A percentile compares a stretch with the other conserved stretches of the same genome.
phyloP scores from a whole-genome alignment of 495 filamentous ascomycete genomes.

The Penicillium steckii region DNA sequence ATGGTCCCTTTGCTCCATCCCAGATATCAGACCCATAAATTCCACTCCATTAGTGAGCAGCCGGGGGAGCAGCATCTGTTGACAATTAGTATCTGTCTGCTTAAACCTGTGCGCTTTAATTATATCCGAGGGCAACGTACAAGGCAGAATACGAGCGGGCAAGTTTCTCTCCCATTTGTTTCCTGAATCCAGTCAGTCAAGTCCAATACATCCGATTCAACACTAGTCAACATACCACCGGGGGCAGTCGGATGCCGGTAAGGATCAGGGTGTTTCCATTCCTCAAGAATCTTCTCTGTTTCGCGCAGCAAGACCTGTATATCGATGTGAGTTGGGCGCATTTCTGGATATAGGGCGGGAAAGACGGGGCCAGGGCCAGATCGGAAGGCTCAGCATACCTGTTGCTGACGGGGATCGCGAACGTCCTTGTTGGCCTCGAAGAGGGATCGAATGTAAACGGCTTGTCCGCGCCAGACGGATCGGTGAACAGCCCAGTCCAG shows the following conservation, averaged over 20 bases:
- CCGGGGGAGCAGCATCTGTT: constrained; percentile 19
- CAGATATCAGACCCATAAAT: neutral
- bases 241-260: constrained; percentile 86
- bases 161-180: constrained; percentile 97
- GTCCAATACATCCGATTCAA: neutral
- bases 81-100: constrained; percentile 12
- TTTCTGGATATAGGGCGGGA: neutral
- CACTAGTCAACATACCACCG: constrained; percentile 67
- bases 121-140: too few species aligned
- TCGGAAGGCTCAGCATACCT: constrained; percentile 56
- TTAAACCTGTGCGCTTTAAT: too few species aligned
- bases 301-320: constrained; percentile 74
- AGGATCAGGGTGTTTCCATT: constrained; percentile 97
- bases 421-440: constrained; percentile 93
- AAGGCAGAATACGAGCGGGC: constrained; percentile 71
- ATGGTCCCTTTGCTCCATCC: neutral
- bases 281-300: constrained; percentile 82
- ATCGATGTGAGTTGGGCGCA: constrained; percentile 4
- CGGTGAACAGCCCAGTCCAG: constrained; percentile 94
- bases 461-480: constrained; percentile 89
- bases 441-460: constrained; percentile 89
- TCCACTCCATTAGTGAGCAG: constrained; percentile 14
- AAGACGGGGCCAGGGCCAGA: neutral
- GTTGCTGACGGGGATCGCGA: constrained; percentile 81
- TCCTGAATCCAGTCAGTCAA: constrained; percentile 50